These are phyloP conservation scores for Starmerella bombicola DNA, from an alignment of 805 yeast genomes.

Conservation along the genomic window DNA sequence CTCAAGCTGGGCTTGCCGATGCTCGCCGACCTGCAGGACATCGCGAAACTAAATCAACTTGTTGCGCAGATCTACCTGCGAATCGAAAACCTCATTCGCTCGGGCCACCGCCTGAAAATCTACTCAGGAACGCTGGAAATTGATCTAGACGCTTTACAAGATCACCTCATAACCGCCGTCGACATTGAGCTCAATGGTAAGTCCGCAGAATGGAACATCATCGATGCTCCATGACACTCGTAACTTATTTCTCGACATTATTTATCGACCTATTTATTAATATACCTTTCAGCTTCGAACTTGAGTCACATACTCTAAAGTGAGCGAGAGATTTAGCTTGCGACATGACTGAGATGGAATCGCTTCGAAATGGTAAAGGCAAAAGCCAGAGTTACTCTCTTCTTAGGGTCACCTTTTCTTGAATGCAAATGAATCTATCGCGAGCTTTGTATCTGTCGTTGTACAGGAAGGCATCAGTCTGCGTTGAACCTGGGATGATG, in stretches of 20 bases:
- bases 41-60: conserved; percentile 23
- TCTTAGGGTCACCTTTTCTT: no score
- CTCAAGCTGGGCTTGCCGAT: conserved; percentile 23
- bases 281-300: background rate
- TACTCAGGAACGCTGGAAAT: conserved; percentile 15
- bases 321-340: no score
- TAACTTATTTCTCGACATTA: background rate
- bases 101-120: conserved; percentile 20
- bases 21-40: conserved; percentile 13
- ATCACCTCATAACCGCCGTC: conserved; percentile 21
- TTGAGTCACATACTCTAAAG: no score
- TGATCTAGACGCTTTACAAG: conserved; percentile 23
- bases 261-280: background rate
- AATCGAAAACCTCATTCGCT: conserved; percentile 18
- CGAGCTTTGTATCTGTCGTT: no score
- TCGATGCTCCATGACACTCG: conserved; percentile 23
- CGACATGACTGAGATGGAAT: no score
- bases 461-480: no score
- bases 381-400: no score
- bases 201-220: conserved; percentile 29
- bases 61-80: conserved; percentile 26
- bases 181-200: conserved; percentile 28
- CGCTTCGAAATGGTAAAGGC: no score
- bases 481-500: no score
- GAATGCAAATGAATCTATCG: no score